A percentile compares a stretch with the other conserved stretches of the same genome.
These are phyloP conservation scores for Millerago galiae DNA, from an alignment of 805 yeast genomes.

Conservation along the genomic window DNA sequence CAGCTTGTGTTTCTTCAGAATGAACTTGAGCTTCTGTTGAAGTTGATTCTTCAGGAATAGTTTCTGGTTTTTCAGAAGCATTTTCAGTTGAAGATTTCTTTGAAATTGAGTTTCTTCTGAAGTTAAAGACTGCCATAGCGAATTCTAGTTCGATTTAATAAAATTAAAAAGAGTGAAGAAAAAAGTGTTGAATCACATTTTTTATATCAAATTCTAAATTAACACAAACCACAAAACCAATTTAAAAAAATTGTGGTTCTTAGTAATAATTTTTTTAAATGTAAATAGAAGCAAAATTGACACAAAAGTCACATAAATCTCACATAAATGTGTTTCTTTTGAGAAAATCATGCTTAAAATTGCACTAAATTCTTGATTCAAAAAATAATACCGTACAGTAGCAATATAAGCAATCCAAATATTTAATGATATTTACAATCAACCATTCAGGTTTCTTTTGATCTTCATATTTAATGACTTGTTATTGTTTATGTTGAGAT, in stretches of 20 bases:
- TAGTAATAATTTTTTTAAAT: too few relatives aligned
- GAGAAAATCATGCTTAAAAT: too few relatives aligned
- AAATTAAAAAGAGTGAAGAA: background rate
- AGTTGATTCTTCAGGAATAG: background rate
- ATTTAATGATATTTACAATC: too few relatives aligned
- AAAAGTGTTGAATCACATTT: background rate
- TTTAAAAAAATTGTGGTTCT: too few relatives aligned
- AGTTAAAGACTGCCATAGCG: slow-evolving; percentile 9
- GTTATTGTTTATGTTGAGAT: background rate
- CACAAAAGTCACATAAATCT: background rate
- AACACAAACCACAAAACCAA: background rate
- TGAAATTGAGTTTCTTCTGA: slow-evolving; percentile 4
- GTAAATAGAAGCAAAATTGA: background rate
- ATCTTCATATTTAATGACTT: background rate
- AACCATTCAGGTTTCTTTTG: too few relatives aligned
- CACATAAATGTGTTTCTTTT: background rate
- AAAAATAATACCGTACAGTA: too few relatives aligned
- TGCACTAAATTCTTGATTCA: too few relatives aligned
- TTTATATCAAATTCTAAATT: background rate
- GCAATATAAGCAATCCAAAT: too few relatives aligned
- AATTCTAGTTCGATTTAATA: background rate
- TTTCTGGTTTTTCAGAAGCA: background rate
- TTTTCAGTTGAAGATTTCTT: background rate
- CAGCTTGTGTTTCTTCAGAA: background rate
- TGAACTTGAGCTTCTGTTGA: too few relatives aligned